Conservation (phyloP, 441 rosid species). For the Adansonia grandidieri region DNA sequence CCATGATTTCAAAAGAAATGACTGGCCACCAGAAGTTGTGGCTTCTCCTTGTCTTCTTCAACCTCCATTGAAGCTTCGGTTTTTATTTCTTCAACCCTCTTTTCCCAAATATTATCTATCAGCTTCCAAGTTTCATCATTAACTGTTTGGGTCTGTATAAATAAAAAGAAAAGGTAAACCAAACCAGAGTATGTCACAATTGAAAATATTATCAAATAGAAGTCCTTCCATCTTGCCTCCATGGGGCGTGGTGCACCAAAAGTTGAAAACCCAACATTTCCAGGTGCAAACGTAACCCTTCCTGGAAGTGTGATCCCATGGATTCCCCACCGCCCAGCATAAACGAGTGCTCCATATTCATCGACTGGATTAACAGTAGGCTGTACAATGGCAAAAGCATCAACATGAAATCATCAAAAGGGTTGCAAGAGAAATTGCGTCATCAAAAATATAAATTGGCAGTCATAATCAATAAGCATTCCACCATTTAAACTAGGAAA, state of each 20-base stretch:
- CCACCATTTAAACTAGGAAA: constrained; percentile 9
- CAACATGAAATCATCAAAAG: constrained; percentile 15
- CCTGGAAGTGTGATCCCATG: constrained; percentile 89
- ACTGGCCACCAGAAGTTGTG: constrained; percentile 84
- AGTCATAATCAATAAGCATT: neutral
- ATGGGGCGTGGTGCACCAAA: constrained; percentile 95
- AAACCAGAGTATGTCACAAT: neutral
- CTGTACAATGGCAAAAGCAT: constrained; percentile 44
- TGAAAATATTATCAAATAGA: neutral
- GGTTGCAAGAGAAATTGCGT: constrained; percentile 11
- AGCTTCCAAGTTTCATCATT: constrained; percentile 92
- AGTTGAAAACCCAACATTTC: constrained; percentile 91
- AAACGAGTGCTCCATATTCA: constrained; percentile 85
- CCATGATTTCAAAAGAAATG: constrained; percentile 67
- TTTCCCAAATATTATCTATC: constrained; percentile 81
- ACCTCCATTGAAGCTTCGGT: constrained; percentile 61
- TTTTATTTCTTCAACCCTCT: constrained; percentile 72
- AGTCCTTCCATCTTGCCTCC: constrained; percentile 54
- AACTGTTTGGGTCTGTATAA: constrained; percentile 71
- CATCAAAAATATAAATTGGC: constrained; percentile 17
- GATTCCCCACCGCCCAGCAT: constrained; percentile 97
- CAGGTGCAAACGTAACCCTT: constrained; percentile 94
- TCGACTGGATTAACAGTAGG: constrained; percentile 71
- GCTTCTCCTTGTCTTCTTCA: constrained; percentile 76
- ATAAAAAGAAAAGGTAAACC: constrained; percentile 12